These are phyloP conservation scores for Eucalyptus marginata DNA, from an alignment of 345 rosid genomes.

Conservation along the genomic window DNA sequence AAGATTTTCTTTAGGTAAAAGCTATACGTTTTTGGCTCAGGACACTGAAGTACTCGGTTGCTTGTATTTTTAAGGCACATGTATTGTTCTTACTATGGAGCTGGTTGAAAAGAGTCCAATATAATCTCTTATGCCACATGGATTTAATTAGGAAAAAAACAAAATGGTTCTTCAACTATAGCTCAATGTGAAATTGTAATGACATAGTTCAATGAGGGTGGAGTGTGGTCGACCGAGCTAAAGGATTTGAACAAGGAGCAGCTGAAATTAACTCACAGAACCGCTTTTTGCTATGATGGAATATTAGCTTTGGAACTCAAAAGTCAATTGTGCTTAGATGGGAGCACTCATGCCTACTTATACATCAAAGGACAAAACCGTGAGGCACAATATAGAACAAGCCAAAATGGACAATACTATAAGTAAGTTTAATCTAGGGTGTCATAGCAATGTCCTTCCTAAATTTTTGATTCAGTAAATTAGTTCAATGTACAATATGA, in stretches of 20 bases:
- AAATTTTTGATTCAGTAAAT: rapidly evolving
- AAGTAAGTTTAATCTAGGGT: too few relatives aligned
- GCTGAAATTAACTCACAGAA: too few relatives aligned
- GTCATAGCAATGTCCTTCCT: too few relatives aligned
- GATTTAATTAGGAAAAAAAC: not conserved
- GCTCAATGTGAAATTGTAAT: not conserved
- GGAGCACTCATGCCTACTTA: too few relatives aligned
- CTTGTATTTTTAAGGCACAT: not conserved
- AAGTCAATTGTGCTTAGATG: too few relatives aligned
- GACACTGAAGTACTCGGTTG: not conserved
- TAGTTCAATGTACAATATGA: too few relatives aligned
- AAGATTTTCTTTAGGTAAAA: not conserved
- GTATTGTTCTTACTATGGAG: not conserved
- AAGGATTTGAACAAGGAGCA: rapidly evolving
- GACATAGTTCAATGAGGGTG: too few relatives aligned
- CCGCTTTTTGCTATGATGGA: rapidly evolving
- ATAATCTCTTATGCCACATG: not conserved
- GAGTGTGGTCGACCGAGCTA: too few relatives aligned
- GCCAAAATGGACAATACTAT: rapidly evolving
- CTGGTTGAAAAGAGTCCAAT: not conserved
- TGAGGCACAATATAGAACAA: too few relatives aligned
- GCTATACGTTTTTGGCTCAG: not conserved
- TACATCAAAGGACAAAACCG: rapidly evolving
- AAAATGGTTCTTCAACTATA: not conserved
- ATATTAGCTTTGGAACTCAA: too few relatives aligned